Conservation (phyloP, 371 early-diverging fungal species). For the Mucor sp. region DNA sequence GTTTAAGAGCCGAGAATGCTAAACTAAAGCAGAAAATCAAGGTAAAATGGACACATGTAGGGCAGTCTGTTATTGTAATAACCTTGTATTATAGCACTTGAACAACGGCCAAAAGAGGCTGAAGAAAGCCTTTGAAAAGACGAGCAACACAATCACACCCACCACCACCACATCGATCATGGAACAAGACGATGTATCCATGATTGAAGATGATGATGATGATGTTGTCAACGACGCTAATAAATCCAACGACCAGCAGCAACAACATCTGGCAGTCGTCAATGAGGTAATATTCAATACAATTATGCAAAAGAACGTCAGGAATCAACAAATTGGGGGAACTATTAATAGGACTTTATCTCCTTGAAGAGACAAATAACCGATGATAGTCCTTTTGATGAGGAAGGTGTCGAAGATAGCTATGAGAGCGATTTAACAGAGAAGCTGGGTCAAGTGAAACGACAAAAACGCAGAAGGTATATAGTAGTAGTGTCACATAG, state of each 20-base stretch:
- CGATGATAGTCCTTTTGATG: background rate
- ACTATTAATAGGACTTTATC: background rate
- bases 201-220: background rate
- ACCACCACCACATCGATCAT: background rate
- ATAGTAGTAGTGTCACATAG: background rate
- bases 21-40: constrained; percentile 31
- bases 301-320: constrained; percentile 5
- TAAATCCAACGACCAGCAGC: background rate
- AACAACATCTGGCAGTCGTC: background rate
- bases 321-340: background rate
- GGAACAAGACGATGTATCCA: background rate
- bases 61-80: background rate
- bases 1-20: constrained; percentile 30
- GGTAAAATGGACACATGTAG: constrained; percentile 12
- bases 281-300: constrained; percentile 15
- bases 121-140: constrained; percentile 33
- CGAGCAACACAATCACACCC: background rate
- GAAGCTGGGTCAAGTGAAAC: background rate
- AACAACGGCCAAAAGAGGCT: constrained; percentile 30
- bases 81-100: constrained; percentile 12
- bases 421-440: constrained; percentile 8
- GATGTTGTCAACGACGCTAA: background rate
- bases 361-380: background rate
- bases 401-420: background rate
- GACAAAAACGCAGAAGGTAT: constrained; percentile 18